phyloP scores from a whole-genome alignment of 768 basidiomycete genomes.

The Tricholoma furcatifolium region DNA sequence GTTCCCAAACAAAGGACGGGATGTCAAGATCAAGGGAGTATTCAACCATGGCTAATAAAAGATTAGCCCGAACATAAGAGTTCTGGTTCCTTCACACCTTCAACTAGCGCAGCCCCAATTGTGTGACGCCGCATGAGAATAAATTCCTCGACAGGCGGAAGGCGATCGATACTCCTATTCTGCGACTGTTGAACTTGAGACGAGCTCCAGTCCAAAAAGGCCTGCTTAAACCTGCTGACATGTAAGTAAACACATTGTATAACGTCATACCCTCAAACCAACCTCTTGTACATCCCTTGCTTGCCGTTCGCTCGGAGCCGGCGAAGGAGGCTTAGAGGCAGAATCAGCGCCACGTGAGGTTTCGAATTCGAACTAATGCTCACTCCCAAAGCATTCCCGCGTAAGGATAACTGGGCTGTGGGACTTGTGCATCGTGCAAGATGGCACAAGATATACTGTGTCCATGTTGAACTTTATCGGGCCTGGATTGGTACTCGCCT shows the following conservation, averaged over 20 bases:
- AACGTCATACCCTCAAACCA: too few species aligned
- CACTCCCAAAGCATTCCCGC: slow-evolving; percentile 9
- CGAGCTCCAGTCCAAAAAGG: slow-evolving; percentile 12
- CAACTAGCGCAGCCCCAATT: slow-evolving; percentile 15
- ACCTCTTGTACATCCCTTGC: slow-evolving; percentile 7
- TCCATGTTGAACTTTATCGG: slow-evolving; percentile 18
- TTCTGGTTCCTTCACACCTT: too few species aligned
- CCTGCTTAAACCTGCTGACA: slow-evolving; percentile 13
- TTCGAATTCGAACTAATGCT: background rate
- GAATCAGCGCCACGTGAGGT: background rate
- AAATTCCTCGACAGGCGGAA: slow-evolving; percentile 17
- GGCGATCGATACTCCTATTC: slow-evolving; percentile 2
- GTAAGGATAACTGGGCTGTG: background rate
- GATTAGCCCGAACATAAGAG: too few species aligned
- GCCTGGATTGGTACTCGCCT: slow-evolving; percentile 20
- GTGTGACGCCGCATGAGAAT: slow-evolving; percentile 16
- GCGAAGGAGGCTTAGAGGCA: background rate
- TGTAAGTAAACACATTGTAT: too few species aligned
- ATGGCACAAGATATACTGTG: slow-evolving; percentile 15
- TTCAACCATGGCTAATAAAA: slow-evolving; percentile 21
- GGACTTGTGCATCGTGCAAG: slow-evolving; percentile 7
- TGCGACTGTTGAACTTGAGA: slow-evolving; percentile 11
- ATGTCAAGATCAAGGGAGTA: slow-evolving; percentile 17
- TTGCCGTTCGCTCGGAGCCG: background rate
- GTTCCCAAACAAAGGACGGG: slow-evolving; percentile 16